These are phyloP conservation scores for Iris macrosiphon DNA, from an alignment of 106 monocot genomes.

Conservation along the genomic window DNA sequence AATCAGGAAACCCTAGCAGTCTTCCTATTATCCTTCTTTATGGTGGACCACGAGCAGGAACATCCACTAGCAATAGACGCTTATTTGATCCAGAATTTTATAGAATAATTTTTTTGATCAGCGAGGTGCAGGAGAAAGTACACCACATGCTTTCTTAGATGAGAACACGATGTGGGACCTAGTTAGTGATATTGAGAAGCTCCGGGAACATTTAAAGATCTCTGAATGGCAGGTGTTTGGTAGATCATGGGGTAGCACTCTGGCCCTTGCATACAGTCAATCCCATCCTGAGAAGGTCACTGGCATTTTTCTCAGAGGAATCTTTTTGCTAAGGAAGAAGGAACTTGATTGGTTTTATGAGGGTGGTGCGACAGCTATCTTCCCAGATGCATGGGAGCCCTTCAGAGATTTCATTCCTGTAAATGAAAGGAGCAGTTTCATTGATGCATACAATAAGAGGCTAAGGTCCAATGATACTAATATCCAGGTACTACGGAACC, in stretches of 20 bases:
- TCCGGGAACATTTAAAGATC: slow-evolving; percentile 78
- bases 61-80: no score
- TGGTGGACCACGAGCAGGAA: no score
- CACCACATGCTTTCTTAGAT: slow-evolving; percentile 95
- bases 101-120: no score
- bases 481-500: slow-evolving; percentile 18
- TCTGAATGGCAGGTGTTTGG: slow-evolving; percentile 99
- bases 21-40: no score
- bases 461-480: slow-evolving; percentile 11
- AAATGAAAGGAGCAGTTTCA: slow-evolving; percentile 20
- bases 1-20: slow-evolving; percentile 89
- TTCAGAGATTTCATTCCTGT: slow-evolving; percentile 23
- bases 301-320: slow-evolving; percentile 89
- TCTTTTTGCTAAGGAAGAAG: slow-evolving; percentile 93
- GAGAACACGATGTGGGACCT: slow-evolving; percentile 99
- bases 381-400: slow-evolving; percentile 55
- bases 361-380: slow-evolving; percentile 93
- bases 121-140: slow-evolving; percentile 97
- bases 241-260: slow-evolving; percentile 98
- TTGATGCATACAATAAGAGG: slow-evolving; percentile 24
- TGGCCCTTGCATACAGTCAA: slow-evolving; percentile 90
- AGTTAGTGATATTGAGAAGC: slow-evolving; percentile 86
- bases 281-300: slow-evolving; percentile 96
- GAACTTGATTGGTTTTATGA: slow-evolving; percentile 99
- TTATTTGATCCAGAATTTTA: no score